Base-by-base conservation (phyloP, 352 stramenopile species). In the Hyphochytrium catenoides region DNA sequence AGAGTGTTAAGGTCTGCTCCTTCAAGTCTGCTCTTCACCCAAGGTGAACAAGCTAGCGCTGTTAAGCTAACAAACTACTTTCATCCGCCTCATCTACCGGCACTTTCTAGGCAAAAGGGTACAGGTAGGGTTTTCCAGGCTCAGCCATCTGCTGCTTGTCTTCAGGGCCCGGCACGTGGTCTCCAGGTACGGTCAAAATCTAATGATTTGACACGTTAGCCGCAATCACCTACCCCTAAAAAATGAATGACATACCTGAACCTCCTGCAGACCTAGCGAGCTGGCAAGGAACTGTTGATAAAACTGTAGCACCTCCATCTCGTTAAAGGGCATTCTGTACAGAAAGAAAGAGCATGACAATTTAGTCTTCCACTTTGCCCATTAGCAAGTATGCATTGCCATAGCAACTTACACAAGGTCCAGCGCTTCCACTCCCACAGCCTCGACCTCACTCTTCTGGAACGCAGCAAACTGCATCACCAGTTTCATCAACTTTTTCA, bases 391-490 rank as follows among this genome's bases (percentile, higher is more conserved):
- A 36, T 20, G 33, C 1, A 12, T 6, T 44, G 11, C 12, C 0
- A 8, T 1, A 47, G 23, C 4, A 36, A 43, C 52, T 36, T 59
- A 77, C 55, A 73, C 69, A 27, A 90, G 61, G 44, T 95, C 84
- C 37, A 96, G 61, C 23, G 79, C 83, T 39, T 91, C 74, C 30
- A 67, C 53, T 36, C 87, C 87, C 41, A 88, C 74, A 40, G 94
- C 62, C 34, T 75, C 56, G 17, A 72, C 76, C 49, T 95, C 83
- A 17, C 63, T 65, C 59, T 92, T 94, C 44, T 93, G 69, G 31
- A 95, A 96, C 17, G 77, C 74, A 41, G 73, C 84, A 45, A 95
- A 94, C 51, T 96, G 87, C 87, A 96, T 96, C 19, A 86, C 66
- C 43, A 88, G 78, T 65, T 95, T 95, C 9, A 65, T 84, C 9